Evolutionary conservation across 1,139 yeast genomes (phyloP), one percentile per base, ranked within the genome.

Genomic region (Zygosaccharomyces pseudobailii): DNA sequence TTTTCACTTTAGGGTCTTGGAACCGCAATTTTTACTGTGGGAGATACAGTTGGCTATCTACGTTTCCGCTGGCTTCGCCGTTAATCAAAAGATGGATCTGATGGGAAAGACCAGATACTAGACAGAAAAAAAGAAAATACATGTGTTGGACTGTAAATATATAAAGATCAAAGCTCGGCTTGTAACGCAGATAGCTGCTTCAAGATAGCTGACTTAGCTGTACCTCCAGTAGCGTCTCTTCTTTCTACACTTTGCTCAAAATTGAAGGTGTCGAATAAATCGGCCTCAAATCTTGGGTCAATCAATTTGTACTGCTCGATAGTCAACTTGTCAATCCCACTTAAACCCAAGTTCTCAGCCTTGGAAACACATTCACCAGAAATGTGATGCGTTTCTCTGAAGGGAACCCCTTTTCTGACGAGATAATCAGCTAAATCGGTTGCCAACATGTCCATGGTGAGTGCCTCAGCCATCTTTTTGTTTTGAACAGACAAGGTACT

Each of bases 361-460:
- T 72, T 68, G 57, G 95, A 82, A 44, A 92, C 99, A 71, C 97
- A 92, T 67, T 88, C 96, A 48, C 99, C 99, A 5, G 97, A 88
- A 53, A 92, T 90, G 68, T 92, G 97, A 69, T 92, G 99, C 2
- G 98, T 92, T 72, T 92, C 97, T 74, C 99, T 87, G 74, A 92
- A 92, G 49, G 98, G 98, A 55, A 92, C 98, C 48, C 98, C 98
- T 69, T 85, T 89, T 73, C 97, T 83, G 47, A 92, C 99, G 58
- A 92, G 77, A 70, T 92, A 92, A 69, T 92, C 99, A 36, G 99
- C 99, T 60, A 92, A 78, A 67, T 92, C 99, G 22, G 99, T 92
- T 17, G 98, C 98, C 62, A 92, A 78, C 98, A 92, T 94, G 69
- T 94, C 98, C 96, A 90, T 90, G 30, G 97, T 90, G 61, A 92